phyloP scores from a whole-genome alignment of 305 asterid species.

The Withania somnifera region DNA sequence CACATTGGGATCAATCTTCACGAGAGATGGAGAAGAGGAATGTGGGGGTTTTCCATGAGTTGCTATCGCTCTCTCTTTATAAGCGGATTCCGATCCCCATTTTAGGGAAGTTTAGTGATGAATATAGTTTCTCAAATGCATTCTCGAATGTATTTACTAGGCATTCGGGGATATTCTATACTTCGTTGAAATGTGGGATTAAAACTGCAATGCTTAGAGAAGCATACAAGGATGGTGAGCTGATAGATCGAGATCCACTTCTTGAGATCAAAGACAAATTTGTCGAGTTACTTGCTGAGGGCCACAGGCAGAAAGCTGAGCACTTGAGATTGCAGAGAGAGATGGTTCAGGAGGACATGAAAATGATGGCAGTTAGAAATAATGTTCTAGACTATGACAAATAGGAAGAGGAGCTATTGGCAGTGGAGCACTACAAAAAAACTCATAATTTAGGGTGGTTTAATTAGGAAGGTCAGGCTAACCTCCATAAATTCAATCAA shows the following conservation, averaged over 20 bases:
- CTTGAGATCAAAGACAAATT: slow-evolving; percentile 28
- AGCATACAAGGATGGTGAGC: slow-evolving; percentile 53
- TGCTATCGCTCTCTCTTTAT: slow-evolving; percentile 64
- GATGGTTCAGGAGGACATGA: slow-evolving; percentile 33
- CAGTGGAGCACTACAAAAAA: neutral
- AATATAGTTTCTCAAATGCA: slow-evolving; percentile 65
- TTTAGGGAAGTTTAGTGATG: slow-evolving; percentile 82
- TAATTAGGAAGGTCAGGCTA: neutral
- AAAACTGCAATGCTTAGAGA: slow-evolving; percentile 80
- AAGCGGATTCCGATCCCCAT: slow-evolving; percentile 45
- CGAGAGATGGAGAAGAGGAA: slow-evolving; percentile 50
- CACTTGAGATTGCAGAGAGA: slow-evolving; percentile 30
- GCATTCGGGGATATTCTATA: slow-evolving; percentile 81
- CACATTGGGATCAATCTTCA: slow-evolving; percentile 25
- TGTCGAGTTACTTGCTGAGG: slow-evolving; percentile 30
- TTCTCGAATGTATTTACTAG: slow-evolving; percentile 71
- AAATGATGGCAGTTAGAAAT: slow-evolving; percentile 24
- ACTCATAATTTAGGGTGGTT: neutral
- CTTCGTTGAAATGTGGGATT: slow-evolving; percentile 83
- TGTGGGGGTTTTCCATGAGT: slow-evolving; percentile 83
- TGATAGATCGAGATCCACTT: slow-evolving; percentile 70
- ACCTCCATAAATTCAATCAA: too few species aligned
- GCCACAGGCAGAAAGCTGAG: slow-evolving; percentile 41
- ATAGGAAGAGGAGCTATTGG: neutral
- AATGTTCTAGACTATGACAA: slow-evolving; percentile 3